A percentile compares a stretch with the other conserved stretches of the same genome.
Conservation (phyloP, 2,329 filamentous ascomycete genomes). For the Lecanicillium sp. region DNA sequence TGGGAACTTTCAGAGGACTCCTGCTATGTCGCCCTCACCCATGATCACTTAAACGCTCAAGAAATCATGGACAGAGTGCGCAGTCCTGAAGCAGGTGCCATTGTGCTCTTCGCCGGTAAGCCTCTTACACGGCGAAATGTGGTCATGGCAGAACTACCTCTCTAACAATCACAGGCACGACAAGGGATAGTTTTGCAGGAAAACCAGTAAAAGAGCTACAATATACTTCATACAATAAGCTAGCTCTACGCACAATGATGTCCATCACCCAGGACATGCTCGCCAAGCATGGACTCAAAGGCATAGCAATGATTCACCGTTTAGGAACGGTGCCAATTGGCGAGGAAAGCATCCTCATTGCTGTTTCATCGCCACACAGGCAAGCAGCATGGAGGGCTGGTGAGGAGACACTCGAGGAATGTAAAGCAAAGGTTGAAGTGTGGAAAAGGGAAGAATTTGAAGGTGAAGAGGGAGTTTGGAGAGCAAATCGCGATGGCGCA, state of each 20-base stretch:
- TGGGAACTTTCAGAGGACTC: constrained; percentile 37
- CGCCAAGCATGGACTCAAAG: constrained; percentile 56
- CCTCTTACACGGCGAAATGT: constrained; percentile 10
- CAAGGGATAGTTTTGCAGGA: constrained; percentile 63
- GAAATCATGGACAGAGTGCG: constrained; percentile 58
- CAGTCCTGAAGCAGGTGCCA: constrained; percentile 64
- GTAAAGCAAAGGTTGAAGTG: constrained; percentile 83
- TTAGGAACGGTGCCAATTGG: constrained; percentile 78
- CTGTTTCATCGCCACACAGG: constrained; percentile 75
- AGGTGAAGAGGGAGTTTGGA: constrained; percentile 72
- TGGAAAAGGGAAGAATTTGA: constrained; percentile 92
- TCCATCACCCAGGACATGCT: constrained; percentile 51
- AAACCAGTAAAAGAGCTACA: constrained; percentile 66
- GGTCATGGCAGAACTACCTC: neutral
- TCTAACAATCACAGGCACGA: constrained; percentile 50
- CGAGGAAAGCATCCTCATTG: constrained; percentile 90
- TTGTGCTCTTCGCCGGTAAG: constrained; percentile 67
- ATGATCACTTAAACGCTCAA: constrained; percentile 48
- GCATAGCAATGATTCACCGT: constrained; percentile 74
- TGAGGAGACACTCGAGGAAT: constrained; percentile 80
- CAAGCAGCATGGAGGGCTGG: constrained; percentile 80
- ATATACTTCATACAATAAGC: constrained; percentile 65
- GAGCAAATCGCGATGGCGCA: constrained; percentile 73
- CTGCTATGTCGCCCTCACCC: constrained; percentile 63
- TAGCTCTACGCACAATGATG: constrained; percentile 62